Evolutionary conservation across 1,139 yeast genomes (phyloP), one percentile per base, ranked within the genome.

Genomic region (Geotrichum restrictum): DNA sequence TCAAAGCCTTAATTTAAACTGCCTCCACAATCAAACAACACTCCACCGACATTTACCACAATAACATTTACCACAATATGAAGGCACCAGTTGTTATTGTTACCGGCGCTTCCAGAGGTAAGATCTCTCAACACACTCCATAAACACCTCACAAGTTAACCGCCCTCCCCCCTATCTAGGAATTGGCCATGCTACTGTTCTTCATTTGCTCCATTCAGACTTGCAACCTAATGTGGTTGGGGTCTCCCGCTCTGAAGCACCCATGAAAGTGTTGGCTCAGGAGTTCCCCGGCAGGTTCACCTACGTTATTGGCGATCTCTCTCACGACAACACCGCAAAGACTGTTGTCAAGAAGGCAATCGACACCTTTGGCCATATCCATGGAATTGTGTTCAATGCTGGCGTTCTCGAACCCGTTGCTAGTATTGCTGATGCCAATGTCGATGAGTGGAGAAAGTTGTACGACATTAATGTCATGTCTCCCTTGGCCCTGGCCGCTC

Each of bases 321-420:
- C 85, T 0, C 76, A 80, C 19, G 60, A 67, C 3, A 56, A 64
- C 4, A 72, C 75, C 0, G 63, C 74, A 6, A 57, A 62, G 22
- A 56, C 64, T 21, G 78, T 85, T 0, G 74, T 85, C 14, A 67
- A 71, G 0, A 52, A 69, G 21, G 83, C 91, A 0, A 60, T 78
- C 10, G 58, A 64, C 3, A 73, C 73, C 55, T 83, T 78, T 63
- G 93, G 89, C 2, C 71, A 74, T 32, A 70, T 93, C 44, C 82
- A 86, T 62, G 81, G 93, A 0, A 67, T 88, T 5, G 77, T 93
- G 45, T 83, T 89, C 55, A 91, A 93, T 69, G 98, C 98, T 1
- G 98, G 97, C 2, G 81, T 84, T 0, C 71, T 93, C 56, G 91
- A 82, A 24, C 96, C 97, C 0, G 95, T 91, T 3, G 78, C 78